Percentiles rank a stretch among this genome's conserved stretches.
Conservation (phyloP, 768 basidiomycete species). For the Mycena haematopus region DNA sequence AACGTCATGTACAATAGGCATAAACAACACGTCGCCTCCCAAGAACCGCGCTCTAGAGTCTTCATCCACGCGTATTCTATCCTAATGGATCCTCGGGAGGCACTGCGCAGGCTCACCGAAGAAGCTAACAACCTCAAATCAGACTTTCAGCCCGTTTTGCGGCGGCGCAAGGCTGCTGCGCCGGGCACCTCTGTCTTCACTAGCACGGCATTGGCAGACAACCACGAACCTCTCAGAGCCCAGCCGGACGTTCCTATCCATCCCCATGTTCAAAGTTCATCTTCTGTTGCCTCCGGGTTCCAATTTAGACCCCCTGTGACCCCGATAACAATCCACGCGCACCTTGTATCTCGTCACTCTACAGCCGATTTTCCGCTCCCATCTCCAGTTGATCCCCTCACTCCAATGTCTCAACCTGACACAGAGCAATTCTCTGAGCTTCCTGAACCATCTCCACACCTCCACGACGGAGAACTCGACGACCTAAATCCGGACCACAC, state of each 20-base stretch:
- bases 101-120: background rate
- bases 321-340: background rate
- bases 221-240: background rate
- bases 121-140: background rate
- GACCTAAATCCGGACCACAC: background rate
- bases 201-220: background rate
- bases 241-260: too few relatives aligned
- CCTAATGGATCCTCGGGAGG: too few relatives aligned
- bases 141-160: background rate
- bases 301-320: background rate
- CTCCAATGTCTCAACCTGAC: background rate
- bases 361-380: background rate
- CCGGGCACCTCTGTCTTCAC: background rate
- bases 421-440: background rate
- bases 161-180: background rate
- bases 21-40: too few relatives aligned
- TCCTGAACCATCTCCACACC: background rate
- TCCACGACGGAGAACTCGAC: background rate
- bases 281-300: background rate
- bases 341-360: background rate
- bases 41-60: too few relatives aligned
- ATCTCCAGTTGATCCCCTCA: background rate
- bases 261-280: too few relatives aligned
- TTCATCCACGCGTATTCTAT: too few relatives aligned
- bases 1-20: too few relatives aligned